Evolutionary conservation across 192 early-diverging fungal genomes (phyloP), one percentile per base, ranked within the genome.

Genomic region (Gaertneriomyces sp.): DNA sequence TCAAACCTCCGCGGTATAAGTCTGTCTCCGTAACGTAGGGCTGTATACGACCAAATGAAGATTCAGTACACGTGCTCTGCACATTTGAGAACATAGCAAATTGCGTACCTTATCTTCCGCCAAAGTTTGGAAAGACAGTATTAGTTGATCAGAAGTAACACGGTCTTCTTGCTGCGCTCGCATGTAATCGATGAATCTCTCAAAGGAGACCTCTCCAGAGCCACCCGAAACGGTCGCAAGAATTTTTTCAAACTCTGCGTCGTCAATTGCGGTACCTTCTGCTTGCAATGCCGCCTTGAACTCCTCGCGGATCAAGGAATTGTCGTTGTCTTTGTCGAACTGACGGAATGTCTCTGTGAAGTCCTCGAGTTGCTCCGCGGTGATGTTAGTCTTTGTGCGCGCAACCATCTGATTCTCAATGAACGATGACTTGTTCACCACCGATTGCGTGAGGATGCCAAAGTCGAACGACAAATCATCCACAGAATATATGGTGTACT

Each of bases 361-460:
- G 74, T 95, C 91, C 69, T 98, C 95, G 17, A 98, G 71, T 64
- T 96, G 95, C 25, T 84, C 86, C 1, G 95, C 91, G 16, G 93
- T 96, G 73, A 98, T 77, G 63, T 96, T 96, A 60, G 92, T 93
- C 85, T 91, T 90, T 61, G 88, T 89, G 51, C 95, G 83, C 43
- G 93, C 92, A 16, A 94, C 90, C n/a, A 89, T 89, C 72, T 98
- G 95, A 77, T 98, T 98, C 59, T 96, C 93, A 64, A 98, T 93
- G 58, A 98, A 98, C 0, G 88, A 81, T 11, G 45, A 43, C 63
- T 78, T 79, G 56, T 81, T 81, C 43, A 66, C 42, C 12, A 79
- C 65, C 1, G 89, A 85, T 74, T 91, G 89, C 57, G 88, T 86
- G 41, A 93, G 75, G 58, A 96, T 71, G 38, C 79, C 87, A 10